Evolutionary conservation across 148 eudicot species (phyloP).

Genomic region (Fagopyrum tataricum): DNA sequence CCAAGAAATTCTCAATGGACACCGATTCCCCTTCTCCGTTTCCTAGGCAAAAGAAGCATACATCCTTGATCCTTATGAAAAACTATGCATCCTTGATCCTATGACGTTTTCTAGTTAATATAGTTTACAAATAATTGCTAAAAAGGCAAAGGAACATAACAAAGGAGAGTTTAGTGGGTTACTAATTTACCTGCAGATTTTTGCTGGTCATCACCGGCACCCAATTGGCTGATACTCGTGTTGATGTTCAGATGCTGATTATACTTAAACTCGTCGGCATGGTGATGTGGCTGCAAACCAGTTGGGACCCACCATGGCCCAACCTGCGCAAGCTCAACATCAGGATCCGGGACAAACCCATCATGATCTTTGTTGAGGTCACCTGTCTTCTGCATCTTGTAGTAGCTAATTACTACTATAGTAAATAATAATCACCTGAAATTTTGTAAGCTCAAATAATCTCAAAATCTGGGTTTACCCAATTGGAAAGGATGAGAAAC

Average conservation of each 20-base stretch:
- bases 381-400: constrained; percentile 1
- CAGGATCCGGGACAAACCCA: constrained; percentile 9
- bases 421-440: background rate
- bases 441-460: background rate
- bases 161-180: too few relatives aligned
- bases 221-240: background rate
- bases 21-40: too few relatives aligned
- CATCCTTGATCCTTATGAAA: too few relatives aligned
- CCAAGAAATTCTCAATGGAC: too few relatives aligned
- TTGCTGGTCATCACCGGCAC: background rate
- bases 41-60: too few relatives aligned
- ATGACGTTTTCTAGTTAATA: too few relatives aligned
- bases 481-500: background rate
- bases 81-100: too few relatives aligned
- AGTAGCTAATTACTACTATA: background rate
- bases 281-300: constrained; percentile 5
- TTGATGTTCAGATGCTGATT: constrained; percentile 4
- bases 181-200: background rate
- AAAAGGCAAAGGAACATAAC: too few relatives aligned
- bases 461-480: background rate
- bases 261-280: background rate
- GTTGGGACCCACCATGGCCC: constrained; percentile 12
- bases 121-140: background rate
- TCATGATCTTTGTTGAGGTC: constrained; percentile 1
- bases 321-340: constrained; percentile 8